Base-by-base conservation (phyloP, 2,329 filamentous ascomycete species). In the Penicillium sp. region DNA sequence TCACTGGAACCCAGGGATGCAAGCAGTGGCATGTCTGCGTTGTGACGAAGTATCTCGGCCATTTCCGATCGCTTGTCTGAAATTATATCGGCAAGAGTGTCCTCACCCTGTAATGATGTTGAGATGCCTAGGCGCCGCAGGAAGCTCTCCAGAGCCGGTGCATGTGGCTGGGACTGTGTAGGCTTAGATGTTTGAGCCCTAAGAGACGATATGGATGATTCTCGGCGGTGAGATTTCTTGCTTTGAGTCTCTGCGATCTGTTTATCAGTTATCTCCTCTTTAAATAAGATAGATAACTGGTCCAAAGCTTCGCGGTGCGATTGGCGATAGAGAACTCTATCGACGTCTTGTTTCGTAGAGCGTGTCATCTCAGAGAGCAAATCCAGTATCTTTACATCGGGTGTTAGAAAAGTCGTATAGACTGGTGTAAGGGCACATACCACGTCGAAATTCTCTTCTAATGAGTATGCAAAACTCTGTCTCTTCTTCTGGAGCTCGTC, bases 221-320 rank as follows among this genome's bases (percentile, higher is more conserved):
- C 47, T 30, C 57, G 47, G n/a, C 57, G 52, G 18, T 59, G 57
- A 20, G 57, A 42, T 30, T 62, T 62, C 51, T 65, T 67, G 23
- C 61, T 47, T 42, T 54, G 24, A 16, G 26, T 47, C 20, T 51
- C 30, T 11, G 21, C 20, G 16, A 62, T 58, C 26, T 67, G 64
- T 5, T 60, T 63, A 40, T 60, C 62, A 16, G 62, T 61, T 12
- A 66, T 59, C 60, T 74, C 71, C 5, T 61, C 53, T 49, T 66
- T 68, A 59, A 73, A 74, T 14, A 66, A 58, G 7, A 59, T 52
- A 43, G 66, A 59, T 16, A 76, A 58, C 46, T 66, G 60, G 20
- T 71, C 68, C 6, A 75, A 52, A 8, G 69, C 61, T 50, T 68
- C 69, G 42, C 68, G 71, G 35, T 67, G 69, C 38, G 70, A 74